Base-by-base conservation (phyloP, 2,329 filamentous ascomycete species). In the Domatiomyces globalis region DNA sequence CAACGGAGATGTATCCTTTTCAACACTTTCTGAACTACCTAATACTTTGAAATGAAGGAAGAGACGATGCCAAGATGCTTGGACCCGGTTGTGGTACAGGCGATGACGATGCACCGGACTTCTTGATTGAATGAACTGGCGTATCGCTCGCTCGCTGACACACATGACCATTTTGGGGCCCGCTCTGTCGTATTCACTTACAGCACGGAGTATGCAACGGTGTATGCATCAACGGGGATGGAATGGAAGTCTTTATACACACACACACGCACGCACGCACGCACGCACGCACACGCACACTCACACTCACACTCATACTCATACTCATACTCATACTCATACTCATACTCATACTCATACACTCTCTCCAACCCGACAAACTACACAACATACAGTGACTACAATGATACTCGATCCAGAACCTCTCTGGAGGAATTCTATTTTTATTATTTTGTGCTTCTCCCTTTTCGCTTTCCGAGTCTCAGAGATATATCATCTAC, bases 141-240 rank as follows among this genome's bases (percentile, higher is more conserved):
- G 4, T 2, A 7, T 39, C 33, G 4, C 33, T 39, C 33, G 33
- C 33, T 47, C 19, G 22, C 27, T 22, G 20, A 36, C 22, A 22
- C 44, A 46, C 20, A 18, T 47, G 22, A 46, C 44, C 49, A 57
- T 54, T 46, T 47, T 52, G 45, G 54, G 51, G 56, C 51, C 55
- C 36, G 47, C 58, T 61, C 59, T 53, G 59, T 61, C 59, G 59
- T 60, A 60, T 61, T 61, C 22, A 58, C 18, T 61, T 60, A 60
- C 59, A 50, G 59, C 51, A 60, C 57, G 58, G 58, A 59, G 54
- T 43, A 27, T 33, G 22, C 27, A 22, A 27, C 45, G 25, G 15
- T 44, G 20, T 49, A 22, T 45, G 39, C 27, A 27, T 51, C 56
- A 50, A 56, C 58, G 48, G 57, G 47, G 48, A 52, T 56, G 50